These are phyloP conservation scores for Volvariella surrecta DNA, from an alignment of 1,284 basidiomycete species.

Conservation along the genomic window DNA sequence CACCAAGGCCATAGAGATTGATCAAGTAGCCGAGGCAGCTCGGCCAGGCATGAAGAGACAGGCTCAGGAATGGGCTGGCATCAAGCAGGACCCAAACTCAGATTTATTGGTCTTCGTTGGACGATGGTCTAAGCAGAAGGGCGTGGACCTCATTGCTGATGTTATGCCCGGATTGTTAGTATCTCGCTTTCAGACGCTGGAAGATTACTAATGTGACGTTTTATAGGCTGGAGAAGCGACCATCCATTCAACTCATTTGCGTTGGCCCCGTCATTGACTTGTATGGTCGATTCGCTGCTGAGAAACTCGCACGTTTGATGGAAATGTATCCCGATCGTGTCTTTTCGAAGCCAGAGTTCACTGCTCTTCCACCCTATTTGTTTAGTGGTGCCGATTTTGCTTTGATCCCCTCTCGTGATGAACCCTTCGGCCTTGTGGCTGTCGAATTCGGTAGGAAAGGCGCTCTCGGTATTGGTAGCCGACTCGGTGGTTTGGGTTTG, in stretches of 20 bases:
- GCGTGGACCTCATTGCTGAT: constrained; percentile 91
- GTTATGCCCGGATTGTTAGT: constrained; percentile 81
- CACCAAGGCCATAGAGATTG: constrained; percentile 69
- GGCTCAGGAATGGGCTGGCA: constrained; percentile 89
- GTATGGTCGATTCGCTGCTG: constrained; percentile 89
- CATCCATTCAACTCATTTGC: constrained; percentile 78
- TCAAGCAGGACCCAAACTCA: constrained; percentile 82
- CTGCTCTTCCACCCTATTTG: constrained; percentile 84
- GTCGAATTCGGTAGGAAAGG: constrained; percentile 94
- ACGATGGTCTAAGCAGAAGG: constrained; percentile 95
- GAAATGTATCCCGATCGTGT: constrained; percentile 91
- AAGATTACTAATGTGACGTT: constrained; percentile 9
- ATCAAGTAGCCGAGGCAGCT: constrained; percentile 76
- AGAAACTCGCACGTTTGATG: constrained; percentile 87
- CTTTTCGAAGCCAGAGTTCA: constrained; percentile 91
- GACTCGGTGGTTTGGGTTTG: constrained; percentile 86
- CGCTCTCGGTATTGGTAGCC: constrained; percentile 88
- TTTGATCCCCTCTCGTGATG: constrained; percentile 88
- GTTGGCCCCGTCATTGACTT: constrained; percentile 92
- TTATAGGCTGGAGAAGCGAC: constrained; percentile 71
- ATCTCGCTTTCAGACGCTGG: constrained; percentile 2
- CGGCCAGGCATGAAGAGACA: constrained; percentile 85
- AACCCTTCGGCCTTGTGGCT: constrained; percentile 90
- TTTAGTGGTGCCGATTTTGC: constrained; percentile 94
- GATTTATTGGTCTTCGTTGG: constrained; percentile 93